These are phyloP conservation scores for Stephanodiscus triporus DNA, from an alignment of 108 stramenopile genomes.

Conservation along the genomic window DNA sequence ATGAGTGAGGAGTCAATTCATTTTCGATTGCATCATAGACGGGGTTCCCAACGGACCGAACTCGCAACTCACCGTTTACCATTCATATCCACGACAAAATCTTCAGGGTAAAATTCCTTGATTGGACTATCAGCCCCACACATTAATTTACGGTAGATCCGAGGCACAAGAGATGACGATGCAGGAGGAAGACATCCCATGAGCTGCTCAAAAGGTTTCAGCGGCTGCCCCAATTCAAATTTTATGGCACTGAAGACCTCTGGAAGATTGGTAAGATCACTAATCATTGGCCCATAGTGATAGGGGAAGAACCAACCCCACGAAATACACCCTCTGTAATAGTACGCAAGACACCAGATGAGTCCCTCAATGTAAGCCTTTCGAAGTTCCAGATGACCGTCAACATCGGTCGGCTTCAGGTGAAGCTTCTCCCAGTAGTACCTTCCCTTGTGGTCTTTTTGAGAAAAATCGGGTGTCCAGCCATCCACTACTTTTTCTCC, in stretches of 20 bases:
- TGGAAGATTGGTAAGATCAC: slow-evolving; percentile 90
- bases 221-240: slow-evolving; percentile 90
- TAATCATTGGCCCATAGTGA: slow-evolving; percentile 95
- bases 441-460: slow-evolving; percentile 94
- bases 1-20: background rate
- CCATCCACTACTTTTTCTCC: slow-evolving; percentile 65
- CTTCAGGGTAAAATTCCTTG: slow-evolving; percentile 90
- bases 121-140: slow-evolving; percentile 84
- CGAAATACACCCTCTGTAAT: slow-evolving; percentile 95
- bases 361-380: slow-evolving; percentile 95
- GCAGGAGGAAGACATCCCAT: slow-evolving; percentile 96
- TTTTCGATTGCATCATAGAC: background rate
- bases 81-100: slow-evolving; percentile 97
- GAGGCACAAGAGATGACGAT: slow-evolving; percentile 87
- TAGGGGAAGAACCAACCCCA: slow-evolving; percentile 99
- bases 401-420: slow-evolving; percentile 75
- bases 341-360: slow-evolving; percentile 99
- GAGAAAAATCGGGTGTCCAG: slow-evolving; percentile 55
- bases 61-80: slow-evolving; percentile 80
- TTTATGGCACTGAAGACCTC: slow-evolving; percentile 73
- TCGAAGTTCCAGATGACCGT: slow-evolving; percentile 70
- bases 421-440: slow-evolving; percentile 96
- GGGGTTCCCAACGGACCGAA: background rate
- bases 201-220: slow-evolving; percentile 95
- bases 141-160: slow-evolving; percentile 89